These are phyloP conservation scores for Aspergillus olivimuriae DNA, from an alignment of 495 filamentous ascomycete species.

Conservation along the genomic window DNA sequence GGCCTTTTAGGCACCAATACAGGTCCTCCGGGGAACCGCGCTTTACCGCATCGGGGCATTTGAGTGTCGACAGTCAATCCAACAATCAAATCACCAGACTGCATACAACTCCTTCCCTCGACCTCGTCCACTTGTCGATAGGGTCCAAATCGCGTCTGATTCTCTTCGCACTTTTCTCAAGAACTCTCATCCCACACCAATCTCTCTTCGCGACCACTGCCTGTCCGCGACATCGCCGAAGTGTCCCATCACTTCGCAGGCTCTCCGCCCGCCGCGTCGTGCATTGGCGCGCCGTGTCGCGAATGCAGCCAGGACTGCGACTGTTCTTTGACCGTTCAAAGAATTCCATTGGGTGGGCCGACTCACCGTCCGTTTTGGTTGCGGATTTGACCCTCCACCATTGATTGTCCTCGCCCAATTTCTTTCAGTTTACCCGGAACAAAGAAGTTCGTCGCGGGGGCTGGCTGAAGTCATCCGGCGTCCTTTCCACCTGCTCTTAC, in stretches of 20 bases:
- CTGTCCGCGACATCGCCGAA: too few species aligned
- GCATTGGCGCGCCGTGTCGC: slow-evolving; percentile 5
- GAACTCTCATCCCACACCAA: too few species aligned
- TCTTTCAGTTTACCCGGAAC: background rate
- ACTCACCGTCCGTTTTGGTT: too few species aligned
- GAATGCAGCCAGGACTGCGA: background rate
- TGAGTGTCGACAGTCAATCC: background rate
- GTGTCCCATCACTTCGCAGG: background rate
- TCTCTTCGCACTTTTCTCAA: background rate
- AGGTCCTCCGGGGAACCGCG: background rate
- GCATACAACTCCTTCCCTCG: background rate
- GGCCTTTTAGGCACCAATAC: background rate
- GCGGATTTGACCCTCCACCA: too few species aligned
- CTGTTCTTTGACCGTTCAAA: background rate
- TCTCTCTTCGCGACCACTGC: too few species aligned
- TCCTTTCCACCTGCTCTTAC: too few species aligned
- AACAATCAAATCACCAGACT: background rate
- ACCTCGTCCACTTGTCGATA: background rate
- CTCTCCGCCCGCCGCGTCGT: slow-evolving; percentile 2
- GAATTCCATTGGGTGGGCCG: background rate
- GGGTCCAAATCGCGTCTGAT: background rate
- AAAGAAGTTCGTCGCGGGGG: too few species aligned
- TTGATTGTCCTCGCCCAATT: background rate
- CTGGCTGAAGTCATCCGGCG: too few species aligned
- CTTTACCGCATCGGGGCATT: background rate